A percentile compares a stretch with the other conserved stretches of the same genome.
Conservation (phyloP, 192 early-diverging fungal species). For the Rhizoclosmatium sp. region DNA sequence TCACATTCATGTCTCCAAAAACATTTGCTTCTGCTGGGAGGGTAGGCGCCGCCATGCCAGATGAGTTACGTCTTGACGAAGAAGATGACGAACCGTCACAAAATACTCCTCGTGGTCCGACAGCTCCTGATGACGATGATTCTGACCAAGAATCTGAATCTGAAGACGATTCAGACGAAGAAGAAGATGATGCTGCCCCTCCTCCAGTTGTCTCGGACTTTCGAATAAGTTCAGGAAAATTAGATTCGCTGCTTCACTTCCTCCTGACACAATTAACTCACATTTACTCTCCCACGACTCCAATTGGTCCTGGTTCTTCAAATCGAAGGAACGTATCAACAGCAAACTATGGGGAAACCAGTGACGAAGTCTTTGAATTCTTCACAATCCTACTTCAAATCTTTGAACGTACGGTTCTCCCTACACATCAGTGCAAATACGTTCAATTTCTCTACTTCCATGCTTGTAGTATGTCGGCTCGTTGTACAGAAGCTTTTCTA, state of each 20-base stretch:
- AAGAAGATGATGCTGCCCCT: conserved; percentile 29
- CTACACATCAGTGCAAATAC: conserved; percentile 89
- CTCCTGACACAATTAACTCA: conserved; percentile 25
- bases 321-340: neutral
- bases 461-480: conserved; percentile 68
- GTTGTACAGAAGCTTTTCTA: conserved; percentile 80
- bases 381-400: conserved; percentile 76
- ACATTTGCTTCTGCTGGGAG: conserved; percentile 20
- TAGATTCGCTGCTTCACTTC: conserved; percentile 47
- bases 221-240: conserved; percentile 39
- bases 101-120: neutral
- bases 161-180: conserved; percentile 42
- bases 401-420: conserved; percentile 81
- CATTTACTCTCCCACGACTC: conserved; percentile 16
- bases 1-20: conserved; percentile 27
- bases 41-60: conserved; percentile 26
- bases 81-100: conserved; percentile 22
- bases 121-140: neutral
- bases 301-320: no score
- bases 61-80: conserved; percentile 57
- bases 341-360: conserved; percentile 6
- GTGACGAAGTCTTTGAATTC: conserved; percentile 51
- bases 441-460: conserved; percentile 94
- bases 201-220: conserved; percentile 36
- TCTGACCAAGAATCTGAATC: conserved; percentile 19